A percentile compares a stretch with the other conserved stretches of the same genome.
These are phyloP conservation scores for Alternaria panax DNA, from an alignment of 2,329 filamentous ascomycete species.

Conservation along the genomic window DNA sequence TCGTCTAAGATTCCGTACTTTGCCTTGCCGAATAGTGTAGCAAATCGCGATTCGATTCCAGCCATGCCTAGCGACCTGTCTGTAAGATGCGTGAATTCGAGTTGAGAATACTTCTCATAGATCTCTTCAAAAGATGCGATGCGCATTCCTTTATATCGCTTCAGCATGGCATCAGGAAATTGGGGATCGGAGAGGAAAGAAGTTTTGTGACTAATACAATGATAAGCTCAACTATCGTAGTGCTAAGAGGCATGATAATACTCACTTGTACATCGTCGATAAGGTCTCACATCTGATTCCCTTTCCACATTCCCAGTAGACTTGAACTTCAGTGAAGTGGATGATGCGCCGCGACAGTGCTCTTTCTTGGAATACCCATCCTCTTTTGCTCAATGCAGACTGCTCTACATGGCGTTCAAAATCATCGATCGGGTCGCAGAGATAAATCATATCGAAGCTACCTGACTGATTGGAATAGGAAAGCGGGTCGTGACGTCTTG, in stretches of 20 bases:
- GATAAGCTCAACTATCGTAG: not conserved
- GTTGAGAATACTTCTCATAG: not conserved
- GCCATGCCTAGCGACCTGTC: not conserved
- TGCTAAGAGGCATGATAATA: not conserved
- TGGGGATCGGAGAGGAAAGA: not conserved
- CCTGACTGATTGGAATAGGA: not conserved
- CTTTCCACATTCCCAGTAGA: slow-evolving; percentile 37
- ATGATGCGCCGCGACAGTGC: slow-evolving; percentile 34
- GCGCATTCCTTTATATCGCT: not conserved
- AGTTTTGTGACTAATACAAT: not conserved
- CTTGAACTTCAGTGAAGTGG: slow-evolving; percentile 33
- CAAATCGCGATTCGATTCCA: not conserved
- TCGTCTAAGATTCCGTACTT: not conserved
- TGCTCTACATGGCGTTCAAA: not conserved
- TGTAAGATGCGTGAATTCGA: not conserved
- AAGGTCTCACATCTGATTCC: slow-evolving; percentile 32
- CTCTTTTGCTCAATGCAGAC: slow-evolving; percentile 25
- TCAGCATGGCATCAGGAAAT: not conserved
- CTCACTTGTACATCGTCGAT: slow-evolving; percentile 25
- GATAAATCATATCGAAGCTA: not conserved
- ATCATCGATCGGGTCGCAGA: not conserved
- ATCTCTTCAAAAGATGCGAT: not conserved
- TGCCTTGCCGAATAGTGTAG: not conserved
- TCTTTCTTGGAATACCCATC: slow-evolving; percentile 40
- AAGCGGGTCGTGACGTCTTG: not conserved